These are phyloP conservation scores for Xerocomellus intermedius DNA, from an alignment of 768 basidiomycete genomes.

Conservation along the genomic window DNA sequence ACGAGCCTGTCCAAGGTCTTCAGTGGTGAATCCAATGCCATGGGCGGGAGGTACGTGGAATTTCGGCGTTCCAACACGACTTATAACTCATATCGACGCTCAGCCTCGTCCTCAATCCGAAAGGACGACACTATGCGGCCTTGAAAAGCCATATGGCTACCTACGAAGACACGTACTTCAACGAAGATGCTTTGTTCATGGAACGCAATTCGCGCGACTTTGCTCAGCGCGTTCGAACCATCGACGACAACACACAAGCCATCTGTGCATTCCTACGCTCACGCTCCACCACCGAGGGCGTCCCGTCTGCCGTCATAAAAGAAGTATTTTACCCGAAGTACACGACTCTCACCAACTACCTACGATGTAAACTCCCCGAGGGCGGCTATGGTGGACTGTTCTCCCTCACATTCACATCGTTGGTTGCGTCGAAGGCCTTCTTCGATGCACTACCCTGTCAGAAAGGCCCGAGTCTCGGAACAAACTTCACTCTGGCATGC, in stretches of 20 bases:
- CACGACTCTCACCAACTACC: slow-evolving; percentile 68
- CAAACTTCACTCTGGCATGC: slow-evolving; percentile 93
- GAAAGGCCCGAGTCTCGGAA: slow-evolving; percentile 92
- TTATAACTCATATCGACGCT: background rate
- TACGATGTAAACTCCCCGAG: slow-evolving; percentile 55
- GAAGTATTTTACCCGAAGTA: slow-evolving; percentile 91
- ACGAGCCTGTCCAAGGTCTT: slow-evolving; percentile 94
- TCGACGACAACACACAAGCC: slow-evolving; percentile 80
- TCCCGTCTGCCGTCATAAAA: slow-evolving; percentile 54
- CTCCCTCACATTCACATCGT: slow-evolving; percentile 77
- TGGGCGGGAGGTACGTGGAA: slow-evolving; percentile 86
- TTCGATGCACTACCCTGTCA: slow-evolving; percentile 79
- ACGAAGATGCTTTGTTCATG: slow-evolving; percentile 93
- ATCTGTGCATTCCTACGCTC: slow-evolving; percentile 77
- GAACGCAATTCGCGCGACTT: slow-evolving; percentile 98
- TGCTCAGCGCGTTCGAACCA: slow-evolving; percentile 63
- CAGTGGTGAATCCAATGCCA: slow-evolving; percentile 91
- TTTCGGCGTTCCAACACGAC: background rate
- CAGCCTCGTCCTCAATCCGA: slow-evolving; percentile 88
- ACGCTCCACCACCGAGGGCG: slow-evolving; percentile 47
- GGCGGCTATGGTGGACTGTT: slow-evolving; percentile 84
- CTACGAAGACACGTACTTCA: slow-evolving; percentile 87
- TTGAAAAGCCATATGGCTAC: slow-evolving; percentile 61
- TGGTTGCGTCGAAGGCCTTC: slow-evolving; percentile 69
- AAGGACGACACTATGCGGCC: slow-evolving; percentile 59